A percentile compares a stretch with the other conserved stretches of the same genome.
Evolutionary conservation across 495 filamentous ascomycete genomes (phyloP).

Genomic region (Aspergillus affinis): DNA sequence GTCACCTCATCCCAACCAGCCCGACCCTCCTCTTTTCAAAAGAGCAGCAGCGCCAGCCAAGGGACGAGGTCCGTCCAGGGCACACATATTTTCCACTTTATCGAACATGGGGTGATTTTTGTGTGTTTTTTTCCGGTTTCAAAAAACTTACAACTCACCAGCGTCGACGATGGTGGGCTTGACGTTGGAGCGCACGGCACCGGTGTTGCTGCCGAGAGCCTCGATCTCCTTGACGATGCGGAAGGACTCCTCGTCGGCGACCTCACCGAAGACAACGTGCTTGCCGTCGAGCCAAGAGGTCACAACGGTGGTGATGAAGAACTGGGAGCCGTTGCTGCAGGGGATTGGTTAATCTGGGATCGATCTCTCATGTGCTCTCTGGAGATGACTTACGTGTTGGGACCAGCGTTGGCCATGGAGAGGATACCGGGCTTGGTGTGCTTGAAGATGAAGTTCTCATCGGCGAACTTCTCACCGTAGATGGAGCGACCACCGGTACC

Average conservation of each 20-base stretch:
- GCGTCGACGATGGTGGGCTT: constrained; percentile 66
- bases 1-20: neutral
- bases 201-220: constrained; percentile 62
- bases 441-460: constrained; percentile 89
- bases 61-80: constrained; percentile 6
- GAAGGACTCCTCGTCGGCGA: constrained; percentile 65
- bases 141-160: constrained; percentile 51
- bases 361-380: neutral
- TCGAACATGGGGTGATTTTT: constrained; percentile 9
- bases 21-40: neutral
- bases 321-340: constrained; percentile 92
- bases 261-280: constrained; percentile 98
- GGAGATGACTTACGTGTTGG: constrained; percentile 63
- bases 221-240: constrained; percentile 71
- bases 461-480: constrained; percentile 94
- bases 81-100: constrained; percentile 8
- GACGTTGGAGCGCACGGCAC: constrained; percentile 59
- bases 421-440: constrained; percentile 86
- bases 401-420: constrained; percentile 97
- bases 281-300: constrained; percentile 94
- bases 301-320: constrained; percentile 94
- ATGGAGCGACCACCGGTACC: constrained; percentile 95
- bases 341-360: neutral
- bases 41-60: constrained; percentile 1
- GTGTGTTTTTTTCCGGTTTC: neutral